These are phyloP conservation scores for Scedosporium dehoogii DNA, from an alignment of 2,329 filamentous ascomycete genomes.

Conservation along the genomic window DNA sequence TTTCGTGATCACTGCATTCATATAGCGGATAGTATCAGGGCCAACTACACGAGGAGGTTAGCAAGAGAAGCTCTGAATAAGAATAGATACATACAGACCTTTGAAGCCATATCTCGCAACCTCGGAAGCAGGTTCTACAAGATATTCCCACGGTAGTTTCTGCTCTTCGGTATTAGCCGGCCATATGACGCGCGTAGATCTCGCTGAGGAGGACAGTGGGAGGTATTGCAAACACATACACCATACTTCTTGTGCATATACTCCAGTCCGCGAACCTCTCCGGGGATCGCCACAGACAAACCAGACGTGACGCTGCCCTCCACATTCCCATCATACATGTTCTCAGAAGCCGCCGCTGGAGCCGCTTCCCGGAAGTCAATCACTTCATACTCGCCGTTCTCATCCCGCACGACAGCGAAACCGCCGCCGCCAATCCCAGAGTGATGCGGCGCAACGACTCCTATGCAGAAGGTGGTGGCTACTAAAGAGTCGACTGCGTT, in stretches of 20 bases:
- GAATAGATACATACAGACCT: slow-evolving; percentile 19
- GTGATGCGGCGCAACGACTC: slow-evolving; percentile 68
- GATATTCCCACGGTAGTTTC: slow-evolving; percentile 54
- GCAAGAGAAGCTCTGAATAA: neutral
- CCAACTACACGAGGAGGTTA: slow-evolving; percentile 40
- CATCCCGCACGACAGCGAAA: slow-evolving; percentile 70
- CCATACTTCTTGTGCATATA: slow-evolving; percentile 68
- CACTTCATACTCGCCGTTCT: slow-evolving; percentile 68
- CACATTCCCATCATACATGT: slow-evolving; percentile 74
- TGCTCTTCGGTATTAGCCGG: neutral
- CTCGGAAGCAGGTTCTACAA: slow-evolving; percentile 65
- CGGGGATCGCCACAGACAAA: slow-evolving; percentile 60
- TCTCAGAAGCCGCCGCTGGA: slow-evolving; percentile 66
- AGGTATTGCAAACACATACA: slow-evolving; percentile 21
- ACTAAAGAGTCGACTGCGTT: slow-evolving; percentile 71
- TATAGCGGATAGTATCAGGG: slow-evolving; percentile 65
- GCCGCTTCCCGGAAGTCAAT: slow-evolving; percentile 88
- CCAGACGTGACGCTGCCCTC: slow-evolving; percentile 61
- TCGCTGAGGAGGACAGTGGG: neutral
- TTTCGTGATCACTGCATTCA: slow-evolving; percentile 32
- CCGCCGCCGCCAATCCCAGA: slow-evolving; percentile 82
- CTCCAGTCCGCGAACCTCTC: slow-evolving; percentile 69
- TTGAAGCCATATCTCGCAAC: slow-evolving; percentile 65
- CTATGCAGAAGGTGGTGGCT: slow-evolving; percentile 64
- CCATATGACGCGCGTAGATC: neutral